Evolutionary conservation across 345 rosid genomes (phyloP), one percentile per base, ranked within the genome.

Genomic region (Lumnitzera racemosa): DNA sequence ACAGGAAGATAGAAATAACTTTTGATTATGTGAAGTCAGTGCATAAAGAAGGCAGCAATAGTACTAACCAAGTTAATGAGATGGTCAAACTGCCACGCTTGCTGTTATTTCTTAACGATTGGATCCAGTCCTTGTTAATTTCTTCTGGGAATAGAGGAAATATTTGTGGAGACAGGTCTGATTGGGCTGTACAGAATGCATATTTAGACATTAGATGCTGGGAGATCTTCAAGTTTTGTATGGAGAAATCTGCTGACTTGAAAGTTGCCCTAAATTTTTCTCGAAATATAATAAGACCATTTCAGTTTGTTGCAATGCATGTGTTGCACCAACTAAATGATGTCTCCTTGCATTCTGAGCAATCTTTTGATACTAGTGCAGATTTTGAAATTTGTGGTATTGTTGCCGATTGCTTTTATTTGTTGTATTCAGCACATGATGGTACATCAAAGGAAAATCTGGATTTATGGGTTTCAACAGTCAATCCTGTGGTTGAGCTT

Each of bases 1-100:
- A 80, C 96, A 90, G 97, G 82, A 94, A 90, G 77, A 74, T 94
- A 66, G 95, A 79, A 55, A 47, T 86, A 36, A 88, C 82, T 63
- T 81, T 71, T 53, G 51, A 55, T 74, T 86, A 67, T 65, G 86
- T 87, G 46, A 70, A 72, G 59, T 61, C 12, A 23, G 73, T 70
- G 61, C 71, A 24, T 24, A 60, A 71, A 59, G 76, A 61, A 65
- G 67, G 49, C 24, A 70, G 53, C 17, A 61, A 51, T 69, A 75
- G 55, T 23, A 67, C 51, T 17, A 75, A 71, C n/a, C 87, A 72
- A 64, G 82, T 82, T 53, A 49, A 47, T 66, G 89, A 90, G 64
- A 81, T 71, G 24, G 96, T 90, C 68, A 77, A 80, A 58, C 56
- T 72, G 36, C 73, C 95, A 0, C 82, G 83, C 15, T 67, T 84